Conservation (phyloP, 2,329 filamentous ascomycete genomes). For the Sclerotiophoma versabilis region DNA sequence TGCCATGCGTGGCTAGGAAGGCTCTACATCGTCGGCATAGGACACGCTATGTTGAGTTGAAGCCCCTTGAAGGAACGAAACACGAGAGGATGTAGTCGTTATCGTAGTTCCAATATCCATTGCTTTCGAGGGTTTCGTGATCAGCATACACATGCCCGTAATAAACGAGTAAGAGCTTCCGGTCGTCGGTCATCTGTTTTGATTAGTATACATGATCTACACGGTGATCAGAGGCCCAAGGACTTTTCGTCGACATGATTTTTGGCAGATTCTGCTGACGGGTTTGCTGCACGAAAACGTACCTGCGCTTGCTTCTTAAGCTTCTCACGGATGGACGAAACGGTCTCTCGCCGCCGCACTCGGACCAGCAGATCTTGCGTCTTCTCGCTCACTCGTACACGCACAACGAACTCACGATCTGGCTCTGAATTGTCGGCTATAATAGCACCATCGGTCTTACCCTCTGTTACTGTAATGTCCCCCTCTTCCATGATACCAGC, state of each 20-base stretch:
- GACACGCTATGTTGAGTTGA: background rate
- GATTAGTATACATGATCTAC: slow-evolving; percentile 10
- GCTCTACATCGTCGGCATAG: background rate
- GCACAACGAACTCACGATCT: slow-evolving; percentile 8
- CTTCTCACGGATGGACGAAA: slow-evolving; percentile 13
- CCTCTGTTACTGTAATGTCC: slow-evolving; percentile 14
- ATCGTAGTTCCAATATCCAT: slow-evolving; percentile 73
- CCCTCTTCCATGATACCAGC: slow-evolving; percentile 47
- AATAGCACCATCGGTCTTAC: slow-evolving; percentile 23
- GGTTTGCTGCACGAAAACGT: background rate
- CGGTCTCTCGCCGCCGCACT: slow-evolving; percentile 1
- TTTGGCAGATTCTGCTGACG: background rate
- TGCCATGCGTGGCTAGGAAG: background rate
- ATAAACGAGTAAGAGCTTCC: slow-evolving; percentile 75
- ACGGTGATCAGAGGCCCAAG: background rate
- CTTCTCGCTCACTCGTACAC: slow-evolving; percentile 4
- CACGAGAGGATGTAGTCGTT: slow-evolving; percentile 65
- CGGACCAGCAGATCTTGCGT: background rate
- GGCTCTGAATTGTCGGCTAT: slow-evolving; percentile 10
- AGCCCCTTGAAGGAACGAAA: background rate
- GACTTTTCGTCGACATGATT: background rate
- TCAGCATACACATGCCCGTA: slow-evolving; percentile 82
- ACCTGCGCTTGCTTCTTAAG: slow-evolving; percentile 12
- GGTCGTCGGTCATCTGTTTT: slow-evolving; percentile 61
- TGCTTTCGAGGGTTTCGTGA: slow-evolving; percentile 66